Percentiles rank a stretch among this genome's conserved stretches.
Evolutionary conservation across 306 rosid species (phyloP).

Genomic region (Alnus rubra): DNA sequence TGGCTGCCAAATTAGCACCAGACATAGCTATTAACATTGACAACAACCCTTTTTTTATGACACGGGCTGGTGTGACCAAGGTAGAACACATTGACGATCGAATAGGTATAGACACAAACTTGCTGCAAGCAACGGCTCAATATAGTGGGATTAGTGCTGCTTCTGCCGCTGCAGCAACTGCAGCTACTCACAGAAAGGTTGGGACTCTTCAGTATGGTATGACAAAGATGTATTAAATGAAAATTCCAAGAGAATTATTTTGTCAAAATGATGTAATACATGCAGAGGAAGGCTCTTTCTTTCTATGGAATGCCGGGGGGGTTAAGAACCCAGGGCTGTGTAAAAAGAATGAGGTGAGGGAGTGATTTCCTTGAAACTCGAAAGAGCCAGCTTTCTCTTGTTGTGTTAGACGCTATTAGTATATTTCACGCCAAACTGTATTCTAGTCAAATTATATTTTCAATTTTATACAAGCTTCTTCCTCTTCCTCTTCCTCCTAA

Average conservation of each 20-base stretch:
- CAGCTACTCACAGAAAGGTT: conserved; percentile 59
- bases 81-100: conserved; percentile 47
- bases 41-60: conserved; percentile 79
- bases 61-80: conserved; percentile 65
- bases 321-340: conserved; percentile 18
- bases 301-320: conserved; percentile 15
- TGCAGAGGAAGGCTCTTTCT: conserved; percentile 23
- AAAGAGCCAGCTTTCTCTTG: conserved; percentile 30
- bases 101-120: conserved; percentile 51
- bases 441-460: conserved; percentile 24
- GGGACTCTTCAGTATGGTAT: conserved; percentile 70
- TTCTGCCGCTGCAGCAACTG: conserved; percentile 44
- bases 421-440: conserved; percentile 28
- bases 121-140: conserved; percentile 61
- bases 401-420: conserved; percentile 28
- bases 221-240: conserved; percentile 60
- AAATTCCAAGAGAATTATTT: conserved; percentile 1
- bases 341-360: conserved; percentile 23
- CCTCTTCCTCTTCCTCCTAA: background rate
- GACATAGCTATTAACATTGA: conserved; percentile 66
- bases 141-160: conserved; percentile 56
- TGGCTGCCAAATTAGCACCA: conserved; percentile 68
- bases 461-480: conserved; percentile 15
- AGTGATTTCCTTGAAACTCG: conserved; percentile 22
- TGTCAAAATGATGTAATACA: conserved; percentile 27